These are phyloP conservation scores for Cucurbitaria berberidis DNA, from an alignment of 2,329 filamentous ascomycete species.

Conservation along the genomic window DNA sequence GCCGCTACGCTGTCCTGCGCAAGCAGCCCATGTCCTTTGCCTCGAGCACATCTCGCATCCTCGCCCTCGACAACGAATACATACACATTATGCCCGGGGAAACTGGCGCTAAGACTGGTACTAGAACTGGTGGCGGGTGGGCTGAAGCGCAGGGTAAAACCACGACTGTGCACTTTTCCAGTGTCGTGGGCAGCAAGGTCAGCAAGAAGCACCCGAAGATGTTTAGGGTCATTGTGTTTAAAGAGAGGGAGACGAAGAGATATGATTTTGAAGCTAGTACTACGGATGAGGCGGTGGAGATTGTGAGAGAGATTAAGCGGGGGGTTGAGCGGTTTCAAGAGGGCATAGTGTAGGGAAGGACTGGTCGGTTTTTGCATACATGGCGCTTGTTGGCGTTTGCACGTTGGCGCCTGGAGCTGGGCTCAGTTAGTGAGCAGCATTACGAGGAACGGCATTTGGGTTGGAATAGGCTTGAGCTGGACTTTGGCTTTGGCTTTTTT, in stretches of 20 bases:
- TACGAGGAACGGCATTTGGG: neutral
- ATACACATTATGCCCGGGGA: slow-evolving; percentile 78
- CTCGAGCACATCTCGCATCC: slow-evolving; percentile 73
- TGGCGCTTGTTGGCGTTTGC: neutral
- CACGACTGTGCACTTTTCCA: slow-evolving; percentile 81
- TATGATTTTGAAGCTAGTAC: slow-evolving; percentile 85
- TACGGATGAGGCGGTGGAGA: slow-evolving; percentile 75
- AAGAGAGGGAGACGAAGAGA: slow-evolving; percentile 75
- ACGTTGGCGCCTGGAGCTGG: neutral
- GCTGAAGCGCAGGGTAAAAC: slow-evolving; percentile 64
- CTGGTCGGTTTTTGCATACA: neutral
- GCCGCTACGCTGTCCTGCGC: slow-evolving; percentile 79
- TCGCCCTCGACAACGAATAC: slow-evolving; percentile 85
- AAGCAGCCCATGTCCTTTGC: slow-evolving; percentile 84
- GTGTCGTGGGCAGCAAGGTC: slow-evolving; percentile 82
- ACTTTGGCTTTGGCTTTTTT: neutral
- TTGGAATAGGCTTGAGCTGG: neutral
- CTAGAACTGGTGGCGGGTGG: slow-evolving; percentile 15
- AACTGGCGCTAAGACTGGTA: slow-evolving; percentile 58
- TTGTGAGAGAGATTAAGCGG: slow-evolving; percentile 79
- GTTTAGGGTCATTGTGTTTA: slow-evolving; percentile 80
- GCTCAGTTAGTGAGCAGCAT: no score
- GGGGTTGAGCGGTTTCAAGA: slow-evolving; percentile 72
- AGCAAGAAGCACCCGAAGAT: slow-evolving; percentile 79
- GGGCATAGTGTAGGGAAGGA: slow-evolving; percentile 39